Evolutionary conservation across 768 basidiomycete genomes (phyloP), one percentile per base, ranked within the genome.

Genomic region (Naganishia friedmannii): DNA sequence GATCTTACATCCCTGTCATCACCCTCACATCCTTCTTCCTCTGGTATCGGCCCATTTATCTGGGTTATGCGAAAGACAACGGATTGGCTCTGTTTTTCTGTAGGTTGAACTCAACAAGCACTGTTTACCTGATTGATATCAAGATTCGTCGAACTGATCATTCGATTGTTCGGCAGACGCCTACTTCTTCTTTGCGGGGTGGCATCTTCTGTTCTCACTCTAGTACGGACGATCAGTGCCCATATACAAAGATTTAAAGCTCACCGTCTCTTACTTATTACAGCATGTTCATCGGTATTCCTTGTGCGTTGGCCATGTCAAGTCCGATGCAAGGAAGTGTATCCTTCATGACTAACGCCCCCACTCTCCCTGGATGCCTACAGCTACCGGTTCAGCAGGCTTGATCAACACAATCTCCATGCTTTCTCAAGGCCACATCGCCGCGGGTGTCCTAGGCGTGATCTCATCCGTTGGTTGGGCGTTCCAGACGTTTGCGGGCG

Each of bases 1-100:
- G 73, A 10, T 74, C 74, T 67, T 93, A 94, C 78, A 66, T 93
- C 48, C 84, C 91, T 66, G 82, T 94, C 63, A 96, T 97, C 76
- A 82, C 88, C 13, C 81, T 86, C 45, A 80, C 88, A 42, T 93
- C 91, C 17, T 98, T 99, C 84, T 84, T 97, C 71, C 85, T 93
- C 72, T 97, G 95, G 95, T 99, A 95, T 81, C 87, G 93, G 77
- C 94, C 95, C 19, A 91, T 94, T 78, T 98, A 98, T 84, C 94
- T 96, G 76, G 94, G 91, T 66, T 95, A 92, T 84, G 92, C 93
- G 88, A 95, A 96, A 86, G 94, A 89, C 76, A 76, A 78, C 42
- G 79, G 79, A 17, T 75, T 80, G 77, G 79, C 79, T 21, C 72
- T 80, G 56, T 80, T 80, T 73, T 78, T 80, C 71, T 80, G 79